phyloP scores from a whole-genome alignment of 208 protist species.

The Crithidia expoeki region DNA sequence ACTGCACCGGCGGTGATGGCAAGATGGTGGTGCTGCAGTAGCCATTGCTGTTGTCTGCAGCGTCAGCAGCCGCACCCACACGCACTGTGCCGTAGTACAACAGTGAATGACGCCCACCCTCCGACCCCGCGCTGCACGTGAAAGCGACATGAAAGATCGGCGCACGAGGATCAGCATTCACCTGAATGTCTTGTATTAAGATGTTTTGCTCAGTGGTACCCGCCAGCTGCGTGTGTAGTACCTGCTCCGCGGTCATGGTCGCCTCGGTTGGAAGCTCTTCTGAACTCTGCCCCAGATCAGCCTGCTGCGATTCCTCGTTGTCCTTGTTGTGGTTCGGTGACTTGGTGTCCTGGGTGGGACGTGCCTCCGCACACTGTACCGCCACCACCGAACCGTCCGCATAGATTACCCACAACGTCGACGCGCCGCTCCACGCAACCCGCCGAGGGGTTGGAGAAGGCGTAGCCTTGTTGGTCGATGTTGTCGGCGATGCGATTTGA shows the following conservation, averaged over 20 bases:
- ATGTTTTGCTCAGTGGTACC: background rate
- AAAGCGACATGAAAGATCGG: conserved; percentile 36
- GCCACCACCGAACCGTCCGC: conserved; percentile 46
- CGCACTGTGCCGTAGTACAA: conserved; percentile 43
- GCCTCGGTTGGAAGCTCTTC: background rate
- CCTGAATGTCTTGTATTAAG: conserved; percentile 8
- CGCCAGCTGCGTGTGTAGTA: conserved; percentile 12
- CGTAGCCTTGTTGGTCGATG: background rate
- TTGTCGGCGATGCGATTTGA: background rate
- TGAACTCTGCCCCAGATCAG: background rate
- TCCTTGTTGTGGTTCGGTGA: background rate
- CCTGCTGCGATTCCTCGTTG: conserved; percentile 11
- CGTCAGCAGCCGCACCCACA: conserved; percentile 1
- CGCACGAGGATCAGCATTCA: conserved; percentile 34
- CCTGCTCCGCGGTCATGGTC: conserved; percentile 1
- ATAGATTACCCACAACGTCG: conserved; percentile 65
- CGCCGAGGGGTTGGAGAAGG: conserved; percentile 20
- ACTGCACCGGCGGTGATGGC: conserved; percentile 11
- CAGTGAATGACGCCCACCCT: background rate
- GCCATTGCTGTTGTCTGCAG: too few relatives aligned
- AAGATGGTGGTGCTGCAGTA: background rate
- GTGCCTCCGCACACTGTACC: conserved; percentile 19
- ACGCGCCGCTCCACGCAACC: conserved; percentile 38
- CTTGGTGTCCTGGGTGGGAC: background rate
- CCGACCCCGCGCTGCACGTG: conserved; percentile 12